phyloP scores from a whole-genome alignment of 257 asterid genomes.

The Plantago elongata region DNA sequence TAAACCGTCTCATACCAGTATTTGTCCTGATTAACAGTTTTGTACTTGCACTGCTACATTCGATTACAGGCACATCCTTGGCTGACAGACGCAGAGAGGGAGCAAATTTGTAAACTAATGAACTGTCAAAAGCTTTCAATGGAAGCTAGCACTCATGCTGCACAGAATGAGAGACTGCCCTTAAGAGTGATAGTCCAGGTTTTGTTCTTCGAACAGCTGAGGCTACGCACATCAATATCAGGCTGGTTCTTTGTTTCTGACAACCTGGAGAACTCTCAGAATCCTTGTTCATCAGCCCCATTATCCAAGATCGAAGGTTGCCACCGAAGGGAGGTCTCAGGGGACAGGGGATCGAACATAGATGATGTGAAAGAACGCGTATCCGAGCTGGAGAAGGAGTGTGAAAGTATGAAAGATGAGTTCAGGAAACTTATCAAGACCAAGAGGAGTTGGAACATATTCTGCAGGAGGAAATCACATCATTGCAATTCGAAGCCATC shows the following conservation, averaged over 20 bases:
- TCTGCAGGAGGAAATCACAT: slow-evolving; percentile 35
- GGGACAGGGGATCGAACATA: slow-evolving; percentile 24
- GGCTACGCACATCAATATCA: slow-evolving; percentile 65
- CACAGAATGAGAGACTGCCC: slow-evolving; percentile 56
- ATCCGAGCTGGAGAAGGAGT: slow-evolving; percentile 74
- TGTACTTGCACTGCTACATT: not conserved
- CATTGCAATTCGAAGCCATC: slow-evolving; percentile 7
- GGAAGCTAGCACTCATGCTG: slow-evolving; percentile 50
- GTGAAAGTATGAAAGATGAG: slow-evolving; percentile 67
- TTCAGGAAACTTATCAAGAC: slow-evolving; percentile 52
- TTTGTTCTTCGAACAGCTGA: slow-evolving; percentile 53
- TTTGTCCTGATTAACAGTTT: not conserved
- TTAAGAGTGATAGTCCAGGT: slow-evolving; percentile 44
- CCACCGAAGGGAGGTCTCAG: slow-evolving; percentile 15
- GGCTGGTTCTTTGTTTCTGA: slow-evolving; percentile 83
- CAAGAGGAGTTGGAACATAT: slow-evolving; percentile 47
- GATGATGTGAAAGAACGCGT: slow-evolving; percentile 79
- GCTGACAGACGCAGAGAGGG: slow-evolving; percentile 44
- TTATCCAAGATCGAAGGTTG: slow-evolving; percentile 29
- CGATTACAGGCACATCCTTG: slow-evolving; percentile 41
- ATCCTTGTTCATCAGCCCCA: slow-evolving; percentile 39
- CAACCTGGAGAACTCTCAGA: slow-evolving; percentile 56
- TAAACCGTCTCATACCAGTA: too few species aligned
- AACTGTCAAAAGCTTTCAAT: slow-evolving; percentile 49
- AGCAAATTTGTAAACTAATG: slow-evolving; percentile 48